Evolutionary conservation across 108 stramenopile species (phyloP).

Genomic region (Discostella pseudostelligera): DNA sequence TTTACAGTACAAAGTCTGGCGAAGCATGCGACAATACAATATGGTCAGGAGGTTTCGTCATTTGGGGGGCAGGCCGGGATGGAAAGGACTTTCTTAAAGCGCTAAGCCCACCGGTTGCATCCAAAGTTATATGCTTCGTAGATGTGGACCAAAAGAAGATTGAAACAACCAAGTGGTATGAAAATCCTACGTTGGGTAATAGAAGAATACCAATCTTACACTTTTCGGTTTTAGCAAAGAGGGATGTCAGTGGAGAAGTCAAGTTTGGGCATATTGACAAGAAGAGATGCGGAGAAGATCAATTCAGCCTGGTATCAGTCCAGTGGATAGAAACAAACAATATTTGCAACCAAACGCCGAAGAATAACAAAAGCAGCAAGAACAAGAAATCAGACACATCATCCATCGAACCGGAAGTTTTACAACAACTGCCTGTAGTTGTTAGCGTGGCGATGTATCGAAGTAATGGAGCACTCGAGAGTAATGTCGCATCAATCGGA

Average conservation of each 20-base stretch:
- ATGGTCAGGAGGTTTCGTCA: constrained; percentile 55
- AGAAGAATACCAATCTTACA: constrained; percentile 77
- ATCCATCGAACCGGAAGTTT: constrained; percentile 10
- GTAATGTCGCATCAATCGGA: constrained; percentile 71
- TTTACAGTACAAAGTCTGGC: constrained; percentile 14
- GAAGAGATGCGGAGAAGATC: constrained; percentile 13
- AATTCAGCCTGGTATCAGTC: background rate
- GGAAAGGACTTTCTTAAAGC: constrained; percentile 88
- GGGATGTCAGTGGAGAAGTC: constrained; percentile 11
- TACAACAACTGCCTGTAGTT: constrained; percentile 73
- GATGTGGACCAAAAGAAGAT: constrained; percentile 88
- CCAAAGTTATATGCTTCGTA: constrained; percentile 69
- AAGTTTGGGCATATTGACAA: constrained; percentile 64
- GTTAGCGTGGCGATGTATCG: constrained; percentile 90
- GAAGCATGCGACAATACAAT: background rate
- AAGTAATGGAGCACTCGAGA: constrained; percentile 79
- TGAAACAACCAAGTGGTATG: constrained; percentile 53
- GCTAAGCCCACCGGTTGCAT: constrained; percentile 50
- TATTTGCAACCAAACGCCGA: background rate
- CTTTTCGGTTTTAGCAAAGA: constrained; percentile 65
- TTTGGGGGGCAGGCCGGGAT: constrained; percentile 82
- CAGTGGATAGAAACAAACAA: background rate
- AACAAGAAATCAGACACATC: constrained; percentile 16
- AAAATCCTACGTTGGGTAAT: constrained; percentile 41
- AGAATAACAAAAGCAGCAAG: constrained; percentile 1